Conservation (phyloP, 2,329 filamentous ascomycete species). For the Blastomyces gilchristii region DNA sequence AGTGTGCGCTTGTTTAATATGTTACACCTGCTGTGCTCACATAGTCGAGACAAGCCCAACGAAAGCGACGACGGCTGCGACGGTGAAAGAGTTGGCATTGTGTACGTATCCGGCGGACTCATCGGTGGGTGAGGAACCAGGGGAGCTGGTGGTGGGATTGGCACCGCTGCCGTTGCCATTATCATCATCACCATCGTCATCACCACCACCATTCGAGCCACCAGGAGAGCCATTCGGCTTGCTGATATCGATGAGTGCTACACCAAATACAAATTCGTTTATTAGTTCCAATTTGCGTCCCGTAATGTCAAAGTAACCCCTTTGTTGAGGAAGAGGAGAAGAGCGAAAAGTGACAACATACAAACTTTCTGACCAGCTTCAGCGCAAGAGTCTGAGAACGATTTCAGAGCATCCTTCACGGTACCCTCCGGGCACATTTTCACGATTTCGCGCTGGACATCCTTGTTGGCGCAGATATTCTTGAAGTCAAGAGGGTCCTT, state of each 20-base stretch:
- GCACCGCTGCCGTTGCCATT: neutral
- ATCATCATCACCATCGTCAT: too few species aligned
- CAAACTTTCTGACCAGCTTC: constrained; percentile 33
- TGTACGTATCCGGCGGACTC: constrained; percentile 22
- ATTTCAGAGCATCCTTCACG: constrained; percentile 27
- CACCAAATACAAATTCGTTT: neutral
- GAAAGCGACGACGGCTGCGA: constrained; percentile 33
- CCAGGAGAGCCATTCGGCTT: neutral
- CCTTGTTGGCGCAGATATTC: constrained; percentile 30
- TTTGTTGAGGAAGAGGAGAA: neutral
- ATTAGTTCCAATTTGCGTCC: constrained; percentile 1
- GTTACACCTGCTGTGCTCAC: constrained; percentile 17
- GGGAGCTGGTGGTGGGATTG: constrained; percentile 7
- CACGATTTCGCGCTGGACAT: constrained; percentile 30
- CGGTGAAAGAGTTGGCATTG: constrained; percentile 28
- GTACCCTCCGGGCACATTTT: constrained; percentile 26
- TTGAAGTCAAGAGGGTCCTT: constrained; percentile 31
- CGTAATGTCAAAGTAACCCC: constrained; percentile 9
- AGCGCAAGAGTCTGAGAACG: constrained; percentile 32
- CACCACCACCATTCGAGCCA: neutral
- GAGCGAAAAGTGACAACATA: constrained; percentile 20
- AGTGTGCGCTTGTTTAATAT: neutral
- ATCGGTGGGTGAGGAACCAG: constrained; percentile 15
- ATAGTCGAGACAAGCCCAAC: constrained; percentile 32
- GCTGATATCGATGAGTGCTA: neutral